Conservation (phyloP, 768 basidiomycete species). For the Podaxis sp. region DNA sequence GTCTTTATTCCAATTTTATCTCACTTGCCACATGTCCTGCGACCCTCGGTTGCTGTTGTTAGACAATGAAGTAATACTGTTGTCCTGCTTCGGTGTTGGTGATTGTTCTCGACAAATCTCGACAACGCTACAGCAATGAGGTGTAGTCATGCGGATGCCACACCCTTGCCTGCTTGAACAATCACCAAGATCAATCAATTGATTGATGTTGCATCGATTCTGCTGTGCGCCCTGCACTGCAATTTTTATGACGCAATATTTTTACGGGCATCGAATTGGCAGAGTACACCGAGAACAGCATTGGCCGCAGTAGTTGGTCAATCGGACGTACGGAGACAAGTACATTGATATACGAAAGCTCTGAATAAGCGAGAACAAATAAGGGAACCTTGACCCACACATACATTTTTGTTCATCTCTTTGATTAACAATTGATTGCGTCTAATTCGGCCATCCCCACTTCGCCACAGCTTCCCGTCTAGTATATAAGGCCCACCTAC, state of each 20-base stretch:
- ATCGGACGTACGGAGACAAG: too few relatives aligned
- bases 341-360: not conserved
- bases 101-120: not conserved
- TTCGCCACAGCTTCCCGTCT: constrained; percentile 10
- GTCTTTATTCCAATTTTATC: not conserved
- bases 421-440: constrained; percentile 16
- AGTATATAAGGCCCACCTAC: constrained; percentile 11
- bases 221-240: not conserved
- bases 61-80: not conserved
- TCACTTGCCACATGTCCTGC: not conserved
- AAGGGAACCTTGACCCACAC: constrained; percentile 2
- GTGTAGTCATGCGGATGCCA: not conserved
- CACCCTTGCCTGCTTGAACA: not conserved
- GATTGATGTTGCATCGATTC: not conserved
- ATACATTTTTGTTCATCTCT: constrained; percentile 13
- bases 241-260: not conserved
- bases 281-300: not conserved
- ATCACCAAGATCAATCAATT: constrained; percentile 6
- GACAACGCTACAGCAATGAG: not conserved
- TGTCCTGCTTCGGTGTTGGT: not conserved
- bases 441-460: constrained; percentile 7
- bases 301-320: too few relatives aligned
- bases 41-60: not conserved
- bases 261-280: not conserved
- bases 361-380: not conserved